Evolutionary conservation across 2,329 filamentous ascomycete species (phyloP), one percentile per base, ranked within the genome.

Genomic region (Xylariaceae sp.): DNA sequence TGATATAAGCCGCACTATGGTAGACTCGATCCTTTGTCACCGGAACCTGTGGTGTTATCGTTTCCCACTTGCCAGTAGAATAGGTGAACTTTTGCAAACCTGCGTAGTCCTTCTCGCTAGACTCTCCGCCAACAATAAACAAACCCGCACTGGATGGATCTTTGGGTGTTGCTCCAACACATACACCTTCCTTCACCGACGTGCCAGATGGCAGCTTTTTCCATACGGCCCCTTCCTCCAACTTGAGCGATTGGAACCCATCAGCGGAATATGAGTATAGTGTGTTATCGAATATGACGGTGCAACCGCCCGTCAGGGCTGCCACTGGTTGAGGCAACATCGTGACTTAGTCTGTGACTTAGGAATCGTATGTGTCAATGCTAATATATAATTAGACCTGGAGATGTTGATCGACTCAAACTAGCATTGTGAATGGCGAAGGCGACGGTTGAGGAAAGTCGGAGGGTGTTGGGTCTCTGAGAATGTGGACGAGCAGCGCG

Each of bases 261-360:
- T 83, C 76, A 7, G 85, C 76, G 4, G 90, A 90, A 73, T 90
- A 96, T 51, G 89, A 86, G 77, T 95, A 97, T 56, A 97, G 84
- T 10, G 86, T 91, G 73, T 92, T 87, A 71, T 92, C 80, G 77
- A 90, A 80, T 62, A 97, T 82, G 70, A 88, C 84, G 59, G 92
- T 91, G 76, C 93, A 97, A 69, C 90, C 86, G 74, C 87, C 85
- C 73, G 86, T 83, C 72, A 97, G 77, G 63, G 87, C 78, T 71
- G 85, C 81, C 56, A 82, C 77, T 55, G 92, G 91, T 70, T 85
- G 76, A 53, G 91, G 90, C 58, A 88, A 79, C 70, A 95, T 95
- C 55, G 65, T 74, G 69, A 62, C 59, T 57, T 53, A 53, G 55
- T 55, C 35, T 55, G 45, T 42, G 57, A 50, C n/a, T 11, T 55